Percentiles rank a stretch among this genome's conserved stretches.
These are phyloP conservation scores for Brasilioporus rufonigricans DNA, from an alignment of 768 basidiomycete species.

Conservation along the genomic window DNA sequence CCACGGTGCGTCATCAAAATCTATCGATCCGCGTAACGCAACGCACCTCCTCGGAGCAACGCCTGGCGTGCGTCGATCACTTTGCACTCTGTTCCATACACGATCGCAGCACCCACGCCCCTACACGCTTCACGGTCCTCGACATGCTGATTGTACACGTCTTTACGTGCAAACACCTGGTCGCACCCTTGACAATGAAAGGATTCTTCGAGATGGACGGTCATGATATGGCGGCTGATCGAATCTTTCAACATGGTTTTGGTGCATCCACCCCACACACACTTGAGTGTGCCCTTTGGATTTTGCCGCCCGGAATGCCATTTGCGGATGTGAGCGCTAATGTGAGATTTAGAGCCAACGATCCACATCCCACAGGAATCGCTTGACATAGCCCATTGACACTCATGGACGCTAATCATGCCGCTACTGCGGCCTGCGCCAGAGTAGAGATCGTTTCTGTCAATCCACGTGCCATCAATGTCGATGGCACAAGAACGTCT, in stretches of 20 bases:
- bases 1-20: background rate
- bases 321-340: too few species aligned
- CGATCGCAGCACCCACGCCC: background rate
- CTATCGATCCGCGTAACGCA: background rate
- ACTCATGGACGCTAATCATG: too few species aligned
- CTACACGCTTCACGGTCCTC: background rate
- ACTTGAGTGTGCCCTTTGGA: background rate
- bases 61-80: background rate
- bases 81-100: background rate
- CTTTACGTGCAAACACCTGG: slow-evolving; percentile 1
- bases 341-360: too few species aligned
- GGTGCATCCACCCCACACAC: slow-evolving; percentile 4
- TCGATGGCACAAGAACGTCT: too few species aligned
- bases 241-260: slow-evolving; percentile 1
- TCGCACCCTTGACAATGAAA: slow-evolving; percentile 5
- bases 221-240: slow-evolving; percentile 7
- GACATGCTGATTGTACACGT: background rate
- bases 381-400: too few species aligned
- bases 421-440: too few species aligned
- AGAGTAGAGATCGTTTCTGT: too few species aligned
- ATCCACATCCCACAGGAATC: too few species aligned
- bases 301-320: too few species aligned
- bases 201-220: background rate
- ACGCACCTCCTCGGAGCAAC: background rate
- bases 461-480: too few species aligned